Conservation (phyloP, 2,329 filamentous ascomycete genomes). For the Colletotrichum nymphaeae region DNA sequence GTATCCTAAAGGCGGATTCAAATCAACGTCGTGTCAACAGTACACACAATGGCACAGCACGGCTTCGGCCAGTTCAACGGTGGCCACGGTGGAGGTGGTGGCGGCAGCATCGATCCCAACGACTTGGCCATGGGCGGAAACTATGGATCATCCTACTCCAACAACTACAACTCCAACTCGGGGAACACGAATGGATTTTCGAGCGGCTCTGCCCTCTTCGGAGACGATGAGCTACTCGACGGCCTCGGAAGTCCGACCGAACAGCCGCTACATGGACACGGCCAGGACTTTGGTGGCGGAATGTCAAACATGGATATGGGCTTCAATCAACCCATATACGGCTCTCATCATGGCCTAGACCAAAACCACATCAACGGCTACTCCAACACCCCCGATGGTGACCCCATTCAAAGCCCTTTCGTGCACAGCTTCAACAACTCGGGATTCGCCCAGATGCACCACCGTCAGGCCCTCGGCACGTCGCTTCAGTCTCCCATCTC, state of each 20-base stretch:
- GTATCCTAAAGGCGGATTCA: background rate
- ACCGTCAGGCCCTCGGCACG: slow-evolving; percentile 65
- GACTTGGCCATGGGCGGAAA: slow-evolving; percentile 78
- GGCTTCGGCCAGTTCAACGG: slow-evolving; percentile 67
- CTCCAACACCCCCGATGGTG: slow-evolving; percentile 91
- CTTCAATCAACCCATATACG: slow-evolving; percentile 65
- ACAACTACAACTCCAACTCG: slow-evolving; percentile 63
- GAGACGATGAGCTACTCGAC: slow-evolving; percentile 90
- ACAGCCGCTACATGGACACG: slow-evolving; percentile 63
- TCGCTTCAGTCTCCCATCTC: slow-evolving; percentile 65
- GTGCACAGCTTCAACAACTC: slow-evolving; percentile 81
- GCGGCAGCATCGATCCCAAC: slow-evolving; percentile 81
- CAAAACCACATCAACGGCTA: slow-evolving; percentile 81
- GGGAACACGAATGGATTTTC: slow-evolving; percentile 78
- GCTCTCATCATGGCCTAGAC: slow-evolving; percentile 70
- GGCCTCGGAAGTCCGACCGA: slow-evolving; percentile 70
- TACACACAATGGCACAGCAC: slow-evolving; percentile 63
- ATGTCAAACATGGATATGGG: slow-evolving; percentile 69
- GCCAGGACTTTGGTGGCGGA: slow-evolving; percentile 64
- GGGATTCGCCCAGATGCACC: slow-evolving; percentile 79
- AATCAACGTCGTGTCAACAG: background rate
- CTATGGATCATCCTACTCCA: slow-evolving; percentile 69
- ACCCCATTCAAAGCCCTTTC: slow-evolving; percentile 92
- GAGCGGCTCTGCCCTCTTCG: slow-evolving; percentile 81
- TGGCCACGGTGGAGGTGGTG: slow-evolving; percentile 53